Percentiles rank a stretch among this genome's conserved stretches.
These are phyloP conservation scores for Elaeis oleifera DNA, from an alignment of 202 grass and related monocot genomes.

Conservation along the genomic window DNA sequence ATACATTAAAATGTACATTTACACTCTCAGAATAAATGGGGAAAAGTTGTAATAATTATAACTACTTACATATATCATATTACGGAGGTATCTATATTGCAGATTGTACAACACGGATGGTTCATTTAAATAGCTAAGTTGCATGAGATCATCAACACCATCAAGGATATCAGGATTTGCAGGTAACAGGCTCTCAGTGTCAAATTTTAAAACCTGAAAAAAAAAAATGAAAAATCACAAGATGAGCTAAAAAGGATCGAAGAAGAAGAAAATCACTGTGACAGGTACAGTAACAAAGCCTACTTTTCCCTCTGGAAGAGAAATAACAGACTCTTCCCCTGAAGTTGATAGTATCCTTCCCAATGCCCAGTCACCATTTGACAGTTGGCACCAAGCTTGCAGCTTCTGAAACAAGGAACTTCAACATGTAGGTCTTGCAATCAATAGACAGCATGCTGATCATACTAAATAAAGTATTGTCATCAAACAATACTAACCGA, in stretches of 20 bases:
- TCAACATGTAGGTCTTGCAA: constrained; percentile 18
- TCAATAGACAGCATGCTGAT: not conserved
- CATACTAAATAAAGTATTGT: not conserved
- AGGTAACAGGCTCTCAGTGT: constrained; percentile 60
- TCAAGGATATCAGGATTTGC: constrained; percentile 88
- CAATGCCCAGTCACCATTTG: constrained; percentile 64
- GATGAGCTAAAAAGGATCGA: constrained; percentile 2
- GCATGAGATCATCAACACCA: constrained; percentile 95
- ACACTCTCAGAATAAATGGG: constrained; percentile 2
- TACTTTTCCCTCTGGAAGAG: constrained; percentile 61
- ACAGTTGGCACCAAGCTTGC: constrained; percentile 69
- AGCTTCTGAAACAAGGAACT: constrained; percentile 61
- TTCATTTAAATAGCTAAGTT: constrained; percentile 90
- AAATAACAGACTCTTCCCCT: constrained; percentile 58
- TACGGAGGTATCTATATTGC: constrained; percentile 52
- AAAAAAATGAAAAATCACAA: constrained; percentile 7
- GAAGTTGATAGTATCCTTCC: constrained; percentile 72
- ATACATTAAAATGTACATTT: not conserved
- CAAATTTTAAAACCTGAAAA: constrained; percentile 61
- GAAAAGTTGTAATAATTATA: not conserved
- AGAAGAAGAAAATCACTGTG: not conserved
- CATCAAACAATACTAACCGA: too few species aligned
- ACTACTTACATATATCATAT: constrained; percentile 84
- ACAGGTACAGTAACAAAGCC: constrained; percentile 26
- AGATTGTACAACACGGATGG: constrained; percentile 89